These are phyloP conservation scores for Daldinia childiae DNA, from an alignment of 495 filamentous ascomycete species.

Conservation along the genomic window DNA sequence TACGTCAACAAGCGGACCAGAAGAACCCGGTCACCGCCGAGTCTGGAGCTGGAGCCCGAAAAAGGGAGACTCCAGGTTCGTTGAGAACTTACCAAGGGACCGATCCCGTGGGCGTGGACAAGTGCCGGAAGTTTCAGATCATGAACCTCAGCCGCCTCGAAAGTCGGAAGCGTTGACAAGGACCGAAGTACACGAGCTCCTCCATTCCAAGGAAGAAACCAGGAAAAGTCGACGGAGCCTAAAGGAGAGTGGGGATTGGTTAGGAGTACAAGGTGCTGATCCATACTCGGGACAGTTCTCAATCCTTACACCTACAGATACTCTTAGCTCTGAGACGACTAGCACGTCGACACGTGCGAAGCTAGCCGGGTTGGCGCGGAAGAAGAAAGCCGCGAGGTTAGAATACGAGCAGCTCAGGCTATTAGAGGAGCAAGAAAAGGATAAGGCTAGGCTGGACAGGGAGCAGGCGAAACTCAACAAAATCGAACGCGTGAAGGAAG, in stretches of 20 bases:
- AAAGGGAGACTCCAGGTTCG: constrained; percentile 32
- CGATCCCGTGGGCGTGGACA: constrained; percentile 25
- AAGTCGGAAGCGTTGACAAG: constrained; percentile 24
- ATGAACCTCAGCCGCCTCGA: constrained; percentile 35
- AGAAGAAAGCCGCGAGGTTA: constrained; percentile 40
- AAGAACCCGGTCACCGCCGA: constrained; percentile 19
- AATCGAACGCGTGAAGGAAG: constrained; percentile 48
- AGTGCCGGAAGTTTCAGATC: constrained; percentile 29
- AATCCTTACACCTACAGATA: constrained; percentile 54
- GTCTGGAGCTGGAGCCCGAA: constrained; percentile 38
- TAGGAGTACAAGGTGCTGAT: constrained; percentile 65
- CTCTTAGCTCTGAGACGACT: constrained; percentile 40
- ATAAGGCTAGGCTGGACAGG: constrained; percentile 42
- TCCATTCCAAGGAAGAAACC: constrained; percentile 50
- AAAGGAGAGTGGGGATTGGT: constrained; percentile 60
- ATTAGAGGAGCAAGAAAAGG: constrained; percentile 44
- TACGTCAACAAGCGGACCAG: constrained; percentile 8
- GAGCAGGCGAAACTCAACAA: constrained; percentile 48
- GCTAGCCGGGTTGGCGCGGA: constrained; percentile 45
- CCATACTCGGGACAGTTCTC: constrained; percentile 61
- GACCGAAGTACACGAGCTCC: constrained; percentile 36
- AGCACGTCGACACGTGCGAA: constrained; percentile 26
- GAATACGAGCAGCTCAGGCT: constrained; percentile 47
- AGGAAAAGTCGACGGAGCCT: constrained; percentile 51
- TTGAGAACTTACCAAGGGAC: constrained; percentile 20